Evolutionary conservation across 129 eudicot genomes (phyloP).

Genomic region (Helianthus tuberosus): DNA sequence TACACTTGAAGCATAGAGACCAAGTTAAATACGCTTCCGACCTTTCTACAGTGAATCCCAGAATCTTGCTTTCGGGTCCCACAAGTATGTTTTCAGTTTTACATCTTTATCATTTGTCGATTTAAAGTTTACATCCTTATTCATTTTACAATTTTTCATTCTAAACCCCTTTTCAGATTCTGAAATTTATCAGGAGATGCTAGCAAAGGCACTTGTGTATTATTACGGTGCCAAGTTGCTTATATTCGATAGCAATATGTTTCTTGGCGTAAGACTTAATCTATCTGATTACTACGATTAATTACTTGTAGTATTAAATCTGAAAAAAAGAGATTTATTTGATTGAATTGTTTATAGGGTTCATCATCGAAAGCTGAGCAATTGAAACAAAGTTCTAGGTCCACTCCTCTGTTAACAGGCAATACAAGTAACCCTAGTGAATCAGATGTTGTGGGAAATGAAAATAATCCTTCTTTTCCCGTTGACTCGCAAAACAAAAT

Average conservation of each 20-base stretch:
- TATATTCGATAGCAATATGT: conserved; percentile 67
- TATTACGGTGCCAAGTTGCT: conserved; percentile 89
- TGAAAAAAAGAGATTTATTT: conserved; percentile 1
- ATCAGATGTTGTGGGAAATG: conserved; percentile 37
- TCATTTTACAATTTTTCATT: background rate
- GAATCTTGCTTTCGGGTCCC: conserved; percentile 94
- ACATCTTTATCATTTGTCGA: background rate
- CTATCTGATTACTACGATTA: background rate
- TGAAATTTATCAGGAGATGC: conserved; percentile 91
- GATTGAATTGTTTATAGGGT: conserved; percentile 43
- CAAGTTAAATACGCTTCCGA: conserved; percentile 73
- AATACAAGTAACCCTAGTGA: conserved; percentile 46
- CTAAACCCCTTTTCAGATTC: conserved; percentile 57
- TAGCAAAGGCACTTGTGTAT: conserved; percentile 84
- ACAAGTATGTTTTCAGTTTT: conserved; percentile 52
- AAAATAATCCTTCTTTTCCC: conserved; percentile 40
- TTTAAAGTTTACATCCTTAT: background rate
- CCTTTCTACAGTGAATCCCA: conserved; percentile 77
- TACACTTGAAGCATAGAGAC: conserved; percentile 81
- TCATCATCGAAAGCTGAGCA: conserved; percentile 67
- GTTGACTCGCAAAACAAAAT: conserved; percentile 47
- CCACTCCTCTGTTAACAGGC: conserved; percentile 40
- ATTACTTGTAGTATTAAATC: background rate
- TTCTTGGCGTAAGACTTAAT: conserved; percentile 67
- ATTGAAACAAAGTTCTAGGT: conserved; percentile 51